Conservation (phyloP, 2,329 filamentous ascomycete genomes). For the Chlorencoelia australis region DNA sequence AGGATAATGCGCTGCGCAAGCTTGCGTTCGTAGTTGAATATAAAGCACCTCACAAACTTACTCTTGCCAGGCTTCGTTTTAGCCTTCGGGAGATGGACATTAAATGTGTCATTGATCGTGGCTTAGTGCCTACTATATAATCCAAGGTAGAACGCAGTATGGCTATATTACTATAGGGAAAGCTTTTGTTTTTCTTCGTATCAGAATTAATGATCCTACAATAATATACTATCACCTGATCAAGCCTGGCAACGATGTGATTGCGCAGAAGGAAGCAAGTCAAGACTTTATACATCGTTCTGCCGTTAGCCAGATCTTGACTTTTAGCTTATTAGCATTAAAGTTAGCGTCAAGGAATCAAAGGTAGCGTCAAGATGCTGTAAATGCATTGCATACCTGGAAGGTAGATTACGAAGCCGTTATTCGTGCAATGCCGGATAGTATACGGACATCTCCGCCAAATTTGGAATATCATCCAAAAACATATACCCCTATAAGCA, state of each 20-base stretch:
- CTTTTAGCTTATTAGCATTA: constrained; percentile 2
- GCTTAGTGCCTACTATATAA: not conserved
- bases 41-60: constrained; percentile 5
- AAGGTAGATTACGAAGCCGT: not conserved
- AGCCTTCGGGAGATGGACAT: constrained; percentile 2
- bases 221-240: constrained; percentile 1
- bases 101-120: not conserved
- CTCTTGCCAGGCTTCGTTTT: not conserved
- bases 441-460: not conserved
- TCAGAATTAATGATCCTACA: not conserved
- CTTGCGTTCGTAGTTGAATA: constrained; percentile 1
- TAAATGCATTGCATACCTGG: not conserved
- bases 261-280: not conserved
- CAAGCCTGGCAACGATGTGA: not conserved
- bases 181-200: constrained; percentile 3
- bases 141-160: constrained; percentile 1
- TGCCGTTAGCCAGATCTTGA: constrained; percentile 1
- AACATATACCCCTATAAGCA: not conserved
- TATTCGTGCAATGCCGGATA: not conserved
- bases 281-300: not conserved
- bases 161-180: constrained; percentile 1
- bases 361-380: not conserved
- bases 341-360: not conserved
- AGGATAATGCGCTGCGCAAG: not conserved
- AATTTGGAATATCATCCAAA: not conserved